Conservation (phyloP, 2,329 filamentous ascomycete genomes). For the Fusarium sp. region DNA sequence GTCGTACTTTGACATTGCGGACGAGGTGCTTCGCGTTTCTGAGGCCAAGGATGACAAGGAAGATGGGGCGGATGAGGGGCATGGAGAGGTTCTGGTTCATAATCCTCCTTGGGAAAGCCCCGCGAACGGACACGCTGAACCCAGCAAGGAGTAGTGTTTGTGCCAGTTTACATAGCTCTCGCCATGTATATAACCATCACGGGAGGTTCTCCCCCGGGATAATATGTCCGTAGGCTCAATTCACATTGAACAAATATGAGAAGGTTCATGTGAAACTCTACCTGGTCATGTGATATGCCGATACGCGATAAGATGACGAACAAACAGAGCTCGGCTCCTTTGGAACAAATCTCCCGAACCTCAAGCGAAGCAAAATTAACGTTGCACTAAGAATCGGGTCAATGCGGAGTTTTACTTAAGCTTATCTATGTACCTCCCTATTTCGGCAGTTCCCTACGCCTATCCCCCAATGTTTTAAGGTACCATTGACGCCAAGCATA, state of each 20-base stretch:
- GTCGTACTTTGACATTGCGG: background rate
- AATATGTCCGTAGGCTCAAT: too few species aligned
- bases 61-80: too few species aligned
- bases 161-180: too few species aligned
- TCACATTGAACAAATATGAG: too few species aligned
- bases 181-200: too few species aligned
- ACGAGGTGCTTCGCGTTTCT: background rate
- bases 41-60: background rate
- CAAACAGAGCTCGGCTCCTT: background rate
- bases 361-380: background rate
- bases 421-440: constrained; percentile 26
- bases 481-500: constrained; percentile 9
- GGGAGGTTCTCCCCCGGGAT: too few species aligned
- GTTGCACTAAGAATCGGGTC: background rate
- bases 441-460: background rate
- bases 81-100: background rate
- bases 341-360: background rate
- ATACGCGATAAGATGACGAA: rapidly evolving
- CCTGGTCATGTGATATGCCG: rapidly evolving
- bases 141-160: background rate
- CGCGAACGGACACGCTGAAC: background rate
- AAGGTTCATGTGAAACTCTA: rapidly evolving
- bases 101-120: background rate
- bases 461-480: background rate
- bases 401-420: constrained; percentile 11